Base-by-base conservation (phyloP, 345 rosid genomes). In the Eucalyptus regnans region DNA sequence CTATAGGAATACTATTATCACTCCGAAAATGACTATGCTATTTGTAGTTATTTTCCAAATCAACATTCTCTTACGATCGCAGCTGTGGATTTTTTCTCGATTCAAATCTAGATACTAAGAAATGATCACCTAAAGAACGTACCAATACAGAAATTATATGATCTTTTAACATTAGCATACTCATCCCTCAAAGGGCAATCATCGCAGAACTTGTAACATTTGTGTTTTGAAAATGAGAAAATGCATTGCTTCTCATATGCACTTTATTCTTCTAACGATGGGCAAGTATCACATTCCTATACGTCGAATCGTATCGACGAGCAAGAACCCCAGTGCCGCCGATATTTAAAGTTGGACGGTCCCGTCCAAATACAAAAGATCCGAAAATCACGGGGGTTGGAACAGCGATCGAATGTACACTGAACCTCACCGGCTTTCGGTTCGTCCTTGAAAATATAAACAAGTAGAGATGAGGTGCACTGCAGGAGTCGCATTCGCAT, bases 81-180 rank as follows among this genome's bases (percentile, higher is more conserved):
- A 56, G 2, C 11, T 1, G 0, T 4, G 37, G 3, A 1, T 14
- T 64, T 64, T 64, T 29, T 4, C 71, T 62, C 2, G 4, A 29
- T 7, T 13, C 18, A 2, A 62, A 62, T 62, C 4, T 9, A 62
- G 0, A 13, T 10, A 62, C 16, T 29, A n/a, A 29, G 8, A 62
- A 12, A 2, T 0, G 1, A 62, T 62, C 66, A 25, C 6, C 31
- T 11, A 60, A 60, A 58, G 3, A 52, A 52, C 58, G 18, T 18
- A 18, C 2, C 25, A 7, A 52, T 52, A 52, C 4, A 18, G 0
- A 52, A 52, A 52, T 52, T 52, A 52, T 52, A 22, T 56, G 27
- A 56, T 20, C 27, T 2, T 18, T 64, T 0, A 14, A 1, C 9
- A 64, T 14, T 0, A 14, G 1, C 9, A 64, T 14, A n/a, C 20